A percentile compares a stretch with the other conserved stretches of the same genome.
phyloP scores from a whole-genome alignment of 2,329 filamentous ascomycete species.

The Fusarium begoniae region DNA sequence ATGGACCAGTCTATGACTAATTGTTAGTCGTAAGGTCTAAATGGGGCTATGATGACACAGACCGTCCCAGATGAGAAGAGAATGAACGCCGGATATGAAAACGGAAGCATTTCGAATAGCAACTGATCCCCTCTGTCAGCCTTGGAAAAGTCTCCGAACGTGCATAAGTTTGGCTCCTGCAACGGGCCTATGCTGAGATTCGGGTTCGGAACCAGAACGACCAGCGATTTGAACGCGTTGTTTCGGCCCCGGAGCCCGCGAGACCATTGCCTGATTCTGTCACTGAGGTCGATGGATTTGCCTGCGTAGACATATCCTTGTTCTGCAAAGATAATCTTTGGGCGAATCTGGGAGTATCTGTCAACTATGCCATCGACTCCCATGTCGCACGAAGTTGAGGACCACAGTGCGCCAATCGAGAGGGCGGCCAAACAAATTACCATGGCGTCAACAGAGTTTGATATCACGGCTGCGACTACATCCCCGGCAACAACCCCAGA shows the following conservation, averaged over 20 bases:
- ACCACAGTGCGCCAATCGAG: neutral
- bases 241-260: neutral
- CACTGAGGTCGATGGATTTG: neutral
- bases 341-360: neutral
- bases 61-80: neutral
- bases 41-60: no score
- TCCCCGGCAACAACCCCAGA: neutral
- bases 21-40: no score
- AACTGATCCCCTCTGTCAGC: neutral
- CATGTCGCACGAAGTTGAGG: neutral
- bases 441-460: neutral
- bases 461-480: neutral
- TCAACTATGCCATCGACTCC: neutral
- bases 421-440: neutral
- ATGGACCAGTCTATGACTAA: neutral
- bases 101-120: neutral
- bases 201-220: neutral
- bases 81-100: neutral
- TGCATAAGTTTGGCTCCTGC: no score
- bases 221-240: neutral
- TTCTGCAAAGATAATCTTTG: neutral
- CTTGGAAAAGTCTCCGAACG: no score
- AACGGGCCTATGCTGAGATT: neutral
- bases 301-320: neutral
- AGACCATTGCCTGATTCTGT: neutral